Conservation (phyloP, 768 basidiomycete genomes). For the Leucosporidium scottii region DNA sequence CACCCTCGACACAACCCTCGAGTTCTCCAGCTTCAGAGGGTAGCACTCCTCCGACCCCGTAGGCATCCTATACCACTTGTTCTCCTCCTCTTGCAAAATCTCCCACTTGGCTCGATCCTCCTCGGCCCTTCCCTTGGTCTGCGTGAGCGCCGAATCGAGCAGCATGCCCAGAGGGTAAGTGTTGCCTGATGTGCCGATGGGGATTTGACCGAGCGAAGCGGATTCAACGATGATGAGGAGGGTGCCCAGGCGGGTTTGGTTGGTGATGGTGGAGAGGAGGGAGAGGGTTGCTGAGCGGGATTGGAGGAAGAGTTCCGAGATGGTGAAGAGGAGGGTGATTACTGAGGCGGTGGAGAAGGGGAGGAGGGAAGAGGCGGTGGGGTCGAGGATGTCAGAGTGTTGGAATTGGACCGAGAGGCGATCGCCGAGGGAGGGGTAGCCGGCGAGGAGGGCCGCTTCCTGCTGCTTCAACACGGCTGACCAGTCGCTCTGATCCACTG, state of each 20-base stretch:
- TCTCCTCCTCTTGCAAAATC: conserved; percentile 19
- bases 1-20: conserved; percentile 21
- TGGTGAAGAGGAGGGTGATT: conserved; percentile 36
- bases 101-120: conserved; percentile 13
- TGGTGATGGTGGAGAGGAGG: conserved; percentile 24
- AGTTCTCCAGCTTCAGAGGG: conserved; percentile 35
- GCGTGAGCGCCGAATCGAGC: conserved; percentile 27
- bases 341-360: conserved; percentile 7
- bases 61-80: conserved; percentile 30
- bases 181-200: conserved; percentile 21
- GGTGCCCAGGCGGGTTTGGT: conserved; percentile 4
- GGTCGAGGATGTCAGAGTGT: neutral
- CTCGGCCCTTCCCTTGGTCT: neutral
- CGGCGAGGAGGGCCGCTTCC: neutral
- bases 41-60: conserved; percentile 18
- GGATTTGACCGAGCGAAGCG: conserved; percentile 24
- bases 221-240: conserved; percentile 35
- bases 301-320: conserved; percentile 36
- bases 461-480: conserved; percentile 12
- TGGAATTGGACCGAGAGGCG: neutral
- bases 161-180: conserved; percentile 27
- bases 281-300: conserved; percentile 33
- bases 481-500: conserved; percentile 28
- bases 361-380: neutral
- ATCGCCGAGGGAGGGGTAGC: neutral